These are phyloP conservation scores for Paratinospora sagittata DNA, from an alignment of 164 flowering plant genomes.

Conservation along the genomic window DNA sequence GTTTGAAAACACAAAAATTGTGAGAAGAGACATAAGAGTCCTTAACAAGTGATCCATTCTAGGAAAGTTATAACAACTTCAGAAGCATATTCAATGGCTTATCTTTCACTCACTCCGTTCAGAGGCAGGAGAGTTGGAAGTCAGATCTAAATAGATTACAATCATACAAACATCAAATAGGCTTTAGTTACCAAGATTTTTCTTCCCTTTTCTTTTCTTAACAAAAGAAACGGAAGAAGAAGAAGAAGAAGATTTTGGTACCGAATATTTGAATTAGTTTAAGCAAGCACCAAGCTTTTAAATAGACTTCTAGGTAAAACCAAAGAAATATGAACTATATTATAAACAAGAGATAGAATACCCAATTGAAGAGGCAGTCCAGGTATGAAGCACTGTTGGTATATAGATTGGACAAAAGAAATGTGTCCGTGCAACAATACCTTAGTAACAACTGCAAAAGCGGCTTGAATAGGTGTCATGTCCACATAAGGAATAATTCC, in stretches of 20 bases:
- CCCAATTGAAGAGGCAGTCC: not conserved
- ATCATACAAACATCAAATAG: not conserved
- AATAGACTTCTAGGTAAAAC: not conserved
- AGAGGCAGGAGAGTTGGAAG: no score
- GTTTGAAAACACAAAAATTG: no score
- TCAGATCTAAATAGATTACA: not conserved
- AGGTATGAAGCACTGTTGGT: not conserved
- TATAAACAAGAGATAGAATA: not conserved
- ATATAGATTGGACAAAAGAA: not conserved
- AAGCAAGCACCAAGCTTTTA: no score
- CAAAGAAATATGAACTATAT: not conserved
- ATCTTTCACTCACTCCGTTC: no score
- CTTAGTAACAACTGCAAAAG: conserved; percentile 87
- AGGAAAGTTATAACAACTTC: no score
- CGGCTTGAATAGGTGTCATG: conserved; percentile 88
- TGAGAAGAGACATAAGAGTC: no score
- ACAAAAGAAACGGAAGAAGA: no score
- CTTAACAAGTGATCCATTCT: no score
- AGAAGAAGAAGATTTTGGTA: no score
- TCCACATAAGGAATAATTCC: conserved; percentile 79
- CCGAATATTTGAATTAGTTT: no score
- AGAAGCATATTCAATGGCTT: not conserved
- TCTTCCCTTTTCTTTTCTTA: no score
- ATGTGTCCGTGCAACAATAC: conserved; percentile 21
- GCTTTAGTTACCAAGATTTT: not conserved